Evolutionary conservation across 371 early-diverging fungal genomes (phyloP), one percentile per base, ranked within the genome.

Genomic region (Lichtheimia hyalospora): DNA sequence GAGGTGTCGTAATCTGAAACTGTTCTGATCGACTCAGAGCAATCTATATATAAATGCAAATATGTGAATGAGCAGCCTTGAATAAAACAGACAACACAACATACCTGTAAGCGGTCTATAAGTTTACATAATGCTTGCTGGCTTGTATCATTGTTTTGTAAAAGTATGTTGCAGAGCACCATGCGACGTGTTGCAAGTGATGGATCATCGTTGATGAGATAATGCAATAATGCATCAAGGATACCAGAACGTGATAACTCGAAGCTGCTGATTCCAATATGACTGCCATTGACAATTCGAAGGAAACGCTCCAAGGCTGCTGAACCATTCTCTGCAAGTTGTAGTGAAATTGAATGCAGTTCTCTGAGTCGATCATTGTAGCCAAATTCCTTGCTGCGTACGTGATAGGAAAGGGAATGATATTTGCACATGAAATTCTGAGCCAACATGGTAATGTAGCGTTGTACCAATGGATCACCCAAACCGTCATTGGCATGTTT

Each of bases 211-310:
- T 13, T 15, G 3, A 41, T 53, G n/a, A 89, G 60, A 56, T 81
- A 87, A 6, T 61, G 53, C 10, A 81, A 56, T 3, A 89, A 57
- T n/a, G 81, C 74, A 28, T 79, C 83, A 20, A 91, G 68, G 20
- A 93, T 57, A 2, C 91, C 91, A 54, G 92, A 90, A 57, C 85
- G 87, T 24, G 86, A 66, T 34, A 94, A 71, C 68, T 94, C 94
- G 62, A 87, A 90, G 7, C 88, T 87, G 20, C 92, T 92, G 42
- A 90, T 79, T 2, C 90, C 86, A 34, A 66, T 63, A 0, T 60
- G 52, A 50, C 60, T 72, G 15, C 41, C 66, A 56, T 56, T 58
- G n/a, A 71, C 64, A 53, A 62, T 66, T 49, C 12, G 40, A 18
- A 57, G 72, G 50, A 64, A 74, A 41, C 42, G 54, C 24, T 20